Conservation (phyloP, 2,329 filamentous ascomycete genomes). For the Ophiostoma australiae region DNA sequence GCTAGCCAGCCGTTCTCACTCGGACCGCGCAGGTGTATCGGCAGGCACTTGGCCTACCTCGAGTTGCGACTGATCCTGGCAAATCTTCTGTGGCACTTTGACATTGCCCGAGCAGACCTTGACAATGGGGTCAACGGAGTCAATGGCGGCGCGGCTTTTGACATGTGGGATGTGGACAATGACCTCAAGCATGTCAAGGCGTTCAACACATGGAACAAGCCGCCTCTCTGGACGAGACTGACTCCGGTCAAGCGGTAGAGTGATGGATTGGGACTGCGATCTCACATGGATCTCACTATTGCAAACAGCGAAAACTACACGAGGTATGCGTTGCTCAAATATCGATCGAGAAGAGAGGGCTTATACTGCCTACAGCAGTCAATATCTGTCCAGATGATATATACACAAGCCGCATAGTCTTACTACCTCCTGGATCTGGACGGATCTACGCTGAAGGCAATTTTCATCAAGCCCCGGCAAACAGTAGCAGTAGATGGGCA, state of each 20-base stretch:
- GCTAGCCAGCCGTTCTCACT: not conserved
- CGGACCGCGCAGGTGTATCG: not conserved
- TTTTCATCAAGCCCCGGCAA: too few species aligned
- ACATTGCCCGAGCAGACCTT: not conserved
- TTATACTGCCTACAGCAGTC: not conserved
- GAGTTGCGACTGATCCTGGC: conserved; percentile 2
- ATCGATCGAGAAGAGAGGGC: not conserved
- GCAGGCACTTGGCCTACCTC: not conserved
- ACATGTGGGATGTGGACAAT: conserved; percentile 30
- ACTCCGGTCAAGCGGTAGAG: conserved; percentile 26
- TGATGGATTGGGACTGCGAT: not conserved
- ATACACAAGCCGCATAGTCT: not conserved
- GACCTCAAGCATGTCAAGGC: conserved; percentile 34
- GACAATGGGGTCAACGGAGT: not conserved
- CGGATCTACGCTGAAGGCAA: not conserved
- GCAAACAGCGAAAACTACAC: not conserved
- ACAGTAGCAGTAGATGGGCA: not conserved
- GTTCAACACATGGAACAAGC: conserved; percentile 39
- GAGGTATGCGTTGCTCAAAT: not conserved
- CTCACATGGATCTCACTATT: not conserved
- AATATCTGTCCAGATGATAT: not conserved
- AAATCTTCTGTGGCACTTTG: conserved; percentile 1
- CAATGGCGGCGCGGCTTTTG: not conserved
- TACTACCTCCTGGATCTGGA: not conserved
- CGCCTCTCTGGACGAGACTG: conserved; percentile 32